A percentile compares a stretch with the other conserved stretches of the same genome.
Conservation (phyloP, 148 eudicot genomes). For the Heliosperma pusillum region DNA sequence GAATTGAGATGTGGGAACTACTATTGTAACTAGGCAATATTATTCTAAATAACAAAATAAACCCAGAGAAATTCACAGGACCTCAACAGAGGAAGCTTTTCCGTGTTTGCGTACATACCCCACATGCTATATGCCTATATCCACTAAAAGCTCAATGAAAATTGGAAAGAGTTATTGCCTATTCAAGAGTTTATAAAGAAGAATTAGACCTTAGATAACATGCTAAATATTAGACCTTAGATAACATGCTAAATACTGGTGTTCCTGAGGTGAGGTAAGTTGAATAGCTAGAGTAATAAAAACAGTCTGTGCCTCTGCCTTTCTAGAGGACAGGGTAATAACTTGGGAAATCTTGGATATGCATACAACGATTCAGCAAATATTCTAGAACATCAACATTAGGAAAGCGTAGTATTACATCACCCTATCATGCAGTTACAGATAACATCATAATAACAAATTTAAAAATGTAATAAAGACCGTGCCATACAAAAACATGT, state of each 20-base stretch:
- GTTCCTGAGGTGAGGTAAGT: neutral
- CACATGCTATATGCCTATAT: neutral
- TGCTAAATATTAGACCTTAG: neutral
- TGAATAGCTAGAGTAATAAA: neutral
- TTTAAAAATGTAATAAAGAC: neutral
- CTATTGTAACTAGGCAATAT: neutral
- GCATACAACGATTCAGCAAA: neutral
- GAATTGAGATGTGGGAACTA: neutral
- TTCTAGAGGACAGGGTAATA: neutral
- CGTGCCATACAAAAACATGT: too few relatives aligned
- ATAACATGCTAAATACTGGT: neutral
- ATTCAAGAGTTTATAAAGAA: neutral
- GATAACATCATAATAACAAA: neutral
- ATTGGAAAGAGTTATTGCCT: neutral
- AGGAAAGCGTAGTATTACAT: neutral
- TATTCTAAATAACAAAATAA: neutral
- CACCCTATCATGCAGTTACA: neutral
- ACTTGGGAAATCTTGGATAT: neutral
- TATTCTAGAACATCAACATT: neutral
- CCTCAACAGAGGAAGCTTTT: neutral
- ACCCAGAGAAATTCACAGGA: neutral
- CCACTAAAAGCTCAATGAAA: neutral
- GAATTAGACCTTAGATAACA: neutral
- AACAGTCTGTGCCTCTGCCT: neutral
- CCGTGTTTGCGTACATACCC: too few relatives aligned